A percentile compares a stretch with the other conserved stretches of the same genome.
These are phyloP conservation scores for Cordyceps fumosorosea DNA, from an alignment of 2,329 filamentous ascomycete genomes.

Conservation along the genomic window DNA sequence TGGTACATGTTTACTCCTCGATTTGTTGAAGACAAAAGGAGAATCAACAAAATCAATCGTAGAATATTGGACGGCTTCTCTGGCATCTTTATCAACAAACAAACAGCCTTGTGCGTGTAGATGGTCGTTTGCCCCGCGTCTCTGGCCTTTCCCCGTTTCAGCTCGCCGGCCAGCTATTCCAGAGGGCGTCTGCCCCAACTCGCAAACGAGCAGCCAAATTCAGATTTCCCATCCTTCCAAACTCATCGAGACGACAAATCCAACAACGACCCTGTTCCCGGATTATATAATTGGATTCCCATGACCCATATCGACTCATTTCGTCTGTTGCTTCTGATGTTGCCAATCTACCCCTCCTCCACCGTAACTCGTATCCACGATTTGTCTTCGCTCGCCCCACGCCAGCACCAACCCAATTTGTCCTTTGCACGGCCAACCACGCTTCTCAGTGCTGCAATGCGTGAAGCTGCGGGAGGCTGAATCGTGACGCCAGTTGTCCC, in stretches of 20 bases:
- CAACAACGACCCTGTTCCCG: neutral
- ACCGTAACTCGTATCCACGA: neutral
- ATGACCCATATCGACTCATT: neutral
- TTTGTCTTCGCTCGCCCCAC: neutral
- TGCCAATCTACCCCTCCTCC: neutral
- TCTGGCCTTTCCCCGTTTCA: neutral
- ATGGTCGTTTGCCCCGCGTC: neutral
- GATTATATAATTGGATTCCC: neutral
- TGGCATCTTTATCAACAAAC: neutral
- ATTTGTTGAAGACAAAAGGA: neutral
- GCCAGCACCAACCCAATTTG: neutral
- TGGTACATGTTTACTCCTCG: neutral
- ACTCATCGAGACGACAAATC: neutral
- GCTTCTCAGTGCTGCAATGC: neutral
- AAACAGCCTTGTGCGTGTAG: neutral
- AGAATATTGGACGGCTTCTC: no score
- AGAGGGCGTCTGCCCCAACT: neutral
- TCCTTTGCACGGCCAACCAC: neutral
- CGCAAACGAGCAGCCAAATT: neutral
- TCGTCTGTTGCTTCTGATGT: neutral
- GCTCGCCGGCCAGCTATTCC: constrained; percentile 1
- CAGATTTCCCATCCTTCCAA: neutral
- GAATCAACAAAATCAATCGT: no score
- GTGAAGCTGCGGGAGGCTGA: neutral
- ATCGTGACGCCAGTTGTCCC: neutral